phyloP scores from a whole-genome alignment of 23 red algal genomes.

The Gracilaria vermiculophylla region DNA sequence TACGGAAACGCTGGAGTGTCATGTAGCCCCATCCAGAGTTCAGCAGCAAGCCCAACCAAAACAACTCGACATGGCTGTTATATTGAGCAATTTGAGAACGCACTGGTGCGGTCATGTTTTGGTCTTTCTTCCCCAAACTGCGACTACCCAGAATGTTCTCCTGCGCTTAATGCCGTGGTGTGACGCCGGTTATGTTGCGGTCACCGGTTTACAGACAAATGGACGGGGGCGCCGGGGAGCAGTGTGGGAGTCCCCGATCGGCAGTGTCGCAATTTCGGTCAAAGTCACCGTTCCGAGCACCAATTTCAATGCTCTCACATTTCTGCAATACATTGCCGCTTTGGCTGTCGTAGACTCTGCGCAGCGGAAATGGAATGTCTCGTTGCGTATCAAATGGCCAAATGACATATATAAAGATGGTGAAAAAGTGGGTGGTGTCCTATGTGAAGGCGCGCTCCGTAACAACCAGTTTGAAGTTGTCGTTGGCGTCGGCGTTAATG shows the following conservation, averaged over 20 bases:
- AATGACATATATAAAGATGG: constrained; percentile 80
- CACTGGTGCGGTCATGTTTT: constrained; percentile 40
- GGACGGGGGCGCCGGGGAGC: constrained; percentile 78
- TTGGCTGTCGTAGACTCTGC: constrained; percentile 64
- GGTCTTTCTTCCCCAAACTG: constrained; percentile 32
- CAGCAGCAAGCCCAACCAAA: background rate
- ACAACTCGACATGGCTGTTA: constrained; percentile 3
- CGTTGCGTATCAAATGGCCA: constrained; percentile 89
- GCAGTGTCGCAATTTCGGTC: constrained; percentile 44
- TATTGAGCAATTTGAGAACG: constrained; percentile 1
- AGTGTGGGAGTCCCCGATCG: constrained; percentile 68
- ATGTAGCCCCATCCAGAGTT: background rate
- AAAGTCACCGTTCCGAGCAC: background rate
- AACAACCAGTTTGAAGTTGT: constrained; percentile 54
- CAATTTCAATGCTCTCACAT: constrained; percentile 20
- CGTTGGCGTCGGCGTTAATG: constrained; percentile 90
- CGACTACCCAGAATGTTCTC: constrained; percentile 70
- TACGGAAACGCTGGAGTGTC: background rate
- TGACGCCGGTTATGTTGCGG: constrained; percentile 48
- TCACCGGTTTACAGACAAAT: constrained; percentile 68
- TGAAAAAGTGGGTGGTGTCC: constrained; percentile 79
- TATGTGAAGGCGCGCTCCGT: constrained; percentile 64
- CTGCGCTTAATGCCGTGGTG: constrained; percentile 2
- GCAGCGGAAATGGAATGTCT: background rate
- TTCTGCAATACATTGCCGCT: constrained; percentile 87